Evolutionary conservation across 2,329 filamentous ascomycete species (phyloP).

Genomic region (Rhytidhysteron rufulum): DNA sequence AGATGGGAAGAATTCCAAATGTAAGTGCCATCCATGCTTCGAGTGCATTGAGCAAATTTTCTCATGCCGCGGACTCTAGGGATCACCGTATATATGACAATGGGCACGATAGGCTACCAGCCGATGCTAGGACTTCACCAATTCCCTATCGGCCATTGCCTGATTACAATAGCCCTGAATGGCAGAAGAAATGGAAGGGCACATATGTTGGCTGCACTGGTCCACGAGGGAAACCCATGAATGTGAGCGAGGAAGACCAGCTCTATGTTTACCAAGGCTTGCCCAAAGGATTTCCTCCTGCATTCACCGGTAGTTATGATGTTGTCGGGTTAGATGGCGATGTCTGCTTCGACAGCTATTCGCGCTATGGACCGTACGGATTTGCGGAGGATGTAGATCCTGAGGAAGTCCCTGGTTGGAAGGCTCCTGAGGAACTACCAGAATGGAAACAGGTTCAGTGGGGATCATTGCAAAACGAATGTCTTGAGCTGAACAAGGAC

Average conservation of each 20-base stretch:
- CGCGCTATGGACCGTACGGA: conserved; percentile 55
- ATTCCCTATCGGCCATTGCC: conserved; percentile 69
- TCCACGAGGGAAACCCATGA: conserved; percentile 49
- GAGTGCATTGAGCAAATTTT: not conserved
- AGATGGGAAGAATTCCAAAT: conserved; percentile 45
- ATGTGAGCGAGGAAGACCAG: conserved; percentile 58
- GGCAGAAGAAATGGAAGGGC: conserved; percentile 56
- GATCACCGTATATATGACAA: conserved; percentile 38
- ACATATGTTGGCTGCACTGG: conserved; percentile 63
- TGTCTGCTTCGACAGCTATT: conserved; percentile 61
- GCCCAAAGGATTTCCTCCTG: conserved; percentile 42
- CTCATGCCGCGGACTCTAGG: conserved; percentile 14
- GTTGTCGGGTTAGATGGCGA: conserved; percentile 43
- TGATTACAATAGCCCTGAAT: conserved; percentile 61
- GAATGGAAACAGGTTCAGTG: conserved; percentile 66
- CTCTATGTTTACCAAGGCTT: conserved; percentile 59
- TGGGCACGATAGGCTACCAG: conserved; percentile 27
- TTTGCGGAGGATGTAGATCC: conserved; percentile 49
- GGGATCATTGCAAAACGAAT: conserved; percentile 66
- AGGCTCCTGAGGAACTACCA: conserved; percentile 33
- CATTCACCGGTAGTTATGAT: conserved; percentile 35
- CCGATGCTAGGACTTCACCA: conserved; percentile 33
- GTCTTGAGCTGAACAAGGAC: conserved; percentile 61
- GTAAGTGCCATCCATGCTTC: conserved; percentile 16
- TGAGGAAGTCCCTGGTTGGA: conserved; percentile 45